Base-by-base conservation (phyloP, 179 eudicot species). In the Spergularia azorica region DNA sequence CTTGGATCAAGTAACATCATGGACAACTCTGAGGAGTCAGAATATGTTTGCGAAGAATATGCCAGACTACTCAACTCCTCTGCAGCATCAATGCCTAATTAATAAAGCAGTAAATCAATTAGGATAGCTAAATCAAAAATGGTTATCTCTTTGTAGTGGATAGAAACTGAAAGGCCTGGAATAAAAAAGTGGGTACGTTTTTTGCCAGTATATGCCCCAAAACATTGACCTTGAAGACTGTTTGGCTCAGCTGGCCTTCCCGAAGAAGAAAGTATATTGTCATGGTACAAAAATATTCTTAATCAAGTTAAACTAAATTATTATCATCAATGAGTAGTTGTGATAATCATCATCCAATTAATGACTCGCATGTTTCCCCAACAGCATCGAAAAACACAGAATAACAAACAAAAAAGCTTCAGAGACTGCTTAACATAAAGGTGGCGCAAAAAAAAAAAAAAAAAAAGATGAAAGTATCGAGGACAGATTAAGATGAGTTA, bases 1-100 rank as follows among this genome's bases (percentile, higher is more conserved):
- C 70, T 87, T 76, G 89, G 87, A 73, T 90, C 88, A 72, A 87
- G 83, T 18, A 86, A 63, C 82, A 84, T 72, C 66, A 83, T 46
- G 76, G 82, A 83, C 63, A 74, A 46, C 63, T 80, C 77, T 18
- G 83, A 79, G 70, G 80, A 67, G 78, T 71, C 77, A 48, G 71
- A 67, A 76, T 62, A 76, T 16, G 41, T 69, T 10, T 69, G 77
- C 76, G 88, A 81, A 73, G 85, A 77, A 77, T 82, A 85, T 64
- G 83, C 59, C 76, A 82, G 79, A 75, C 72, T 57, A 43, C 63
- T 60, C 43, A 77, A 73, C 69, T 81, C 80, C 77, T 84, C 87
- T 59, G 75, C 83, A 64, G 83, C 87, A 62, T 82, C 79, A 82
- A 82, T 72, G 72, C 79, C 67, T 67, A 57, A n/a, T 18, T 55